A percentile compares a stretch with the other conserved stretches of the same genome.
These are phyloP conservation scores for Aspergillus spinulosporus DNA, from an alignment of 2,329 filamentous ascomycete genomes.

Conservation along the genomic window DNA sequence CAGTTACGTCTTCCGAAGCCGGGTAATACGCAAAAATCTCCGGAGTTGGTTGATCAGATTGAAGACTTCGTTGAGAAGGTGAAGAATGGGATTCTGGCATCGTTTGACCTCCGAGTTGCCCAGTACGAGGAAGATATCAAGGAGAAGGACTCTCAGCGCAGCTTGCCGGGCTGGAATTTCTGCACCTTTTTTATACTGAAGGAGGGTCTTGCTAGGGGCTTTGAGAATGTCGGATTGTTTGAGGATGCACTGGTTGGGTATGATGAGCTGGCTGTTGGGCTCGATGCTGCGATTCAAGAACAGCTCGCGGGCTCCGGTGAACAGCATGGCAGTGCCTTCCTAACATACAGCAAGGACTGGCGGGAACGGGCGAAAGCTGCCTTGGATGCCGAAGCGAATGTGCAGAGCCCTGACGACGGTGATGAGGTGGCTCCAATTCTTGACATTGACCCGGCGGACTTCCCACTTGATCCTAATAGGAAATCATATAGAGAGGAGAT, in stretches of 20 bases:
- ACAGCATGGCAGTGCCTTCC: conserved; percentile 70
- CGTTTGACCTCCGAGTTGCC: conserved; percentile 84
- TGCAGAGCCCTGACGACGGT: conserved; percentile 34
- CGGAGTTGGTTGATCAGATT: conserved; percentile 81
- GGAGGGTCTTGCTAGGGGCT: conserved; percentile 87
- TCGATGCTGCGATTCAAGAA: conserved; percentile 79
- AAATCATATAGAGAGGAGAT: conserved; percentile 92
- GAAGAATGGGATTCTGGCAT: conserved; percentile 80
- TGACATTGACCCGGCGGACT: conserved; percentile 34
- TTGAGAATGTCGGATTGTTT: conserved; percentile 92
- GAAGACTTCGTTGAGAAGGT: conserved; percentile 80
- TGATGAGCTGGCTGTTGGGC: conserved; percentile 84
- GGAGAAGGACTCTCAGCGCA: conserved; percentile 85
- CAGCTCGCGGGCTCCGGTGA: conserved; percentile 63
- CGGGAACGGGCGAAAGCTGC: conserved; percentile 59
- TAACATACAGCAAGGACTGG: conserved; percentile 72
- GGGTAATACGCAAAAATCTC: conserved; percentile 61
- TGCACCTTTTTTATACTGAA: conserved; percentile 99
- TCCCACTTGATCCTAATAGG: conserved; percentile 54
- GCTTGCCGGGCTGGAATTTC: conserved; percentile 95
- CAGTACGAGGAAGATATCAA: conserved; percentile 98
- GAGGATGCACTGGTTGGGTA: conserved; percentile 95
- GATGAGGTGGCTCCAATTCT: conserved; percentile 28
- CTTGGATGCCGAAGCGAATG: conserved; percentile 40
- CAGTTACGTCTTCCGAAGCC: conserved; percentile 73